Percentiles rank a stretch among this genome's conserved stretches.
These are phyloP conservation scores for Saturnispora gosingensis DNA, from an alignment of 805 yeast species.

Conservation along the genomic window DNA sequence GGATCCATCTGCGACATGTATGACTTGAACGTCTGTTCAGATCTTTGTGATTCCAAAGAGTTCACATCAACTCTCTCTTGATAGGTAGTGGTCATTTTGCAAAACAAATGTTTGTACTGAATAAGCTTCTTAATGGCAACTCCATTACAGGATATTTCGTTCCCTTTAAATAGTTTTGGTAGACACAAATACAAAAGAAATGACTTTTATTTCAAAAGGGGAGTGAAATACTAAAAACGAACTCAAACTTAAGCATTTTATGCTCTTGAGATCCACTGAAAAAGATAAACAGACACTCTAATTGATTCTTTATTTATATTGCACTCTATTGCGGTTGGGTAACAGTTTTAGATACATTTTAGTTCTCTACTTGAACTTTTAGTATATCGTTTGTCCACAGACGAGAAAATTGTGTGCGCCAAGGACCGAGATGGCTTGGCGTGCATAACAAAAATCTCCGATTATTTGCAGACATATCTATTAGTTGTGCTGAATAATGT, in stretches of 20 bases:
- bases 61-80: not conserved
- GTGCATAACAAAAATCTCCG: too few species aligned
- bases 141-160: not conserved
- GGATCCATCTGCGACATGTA: constrained; percentile 1
- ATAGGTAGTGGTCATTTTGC: not conserved
- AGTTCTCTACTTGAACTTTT: too few species aligned
- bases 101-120: not conserved
- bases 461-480: not conserved
- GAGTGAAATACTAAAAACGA: not conserved
- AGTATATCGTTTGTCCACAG: too few species aligned
- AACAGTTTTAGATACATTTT: too few species aligned
- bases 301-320: too few species aligned
- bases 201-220: not conserved
- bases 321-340: too few species aligned
- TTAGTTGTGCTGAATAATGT: not conserved
- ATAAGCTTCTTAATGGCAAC: not conserved
- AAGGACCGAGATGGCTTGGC: not conserved
- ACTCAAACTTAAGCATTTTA: not conserved
- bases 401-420: not conserved
- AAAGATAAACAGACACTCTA: too few species aligned
- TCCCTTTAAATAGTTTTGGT: not conserved
- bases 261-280: not conserved
- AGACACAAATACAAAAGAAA: not conserved
- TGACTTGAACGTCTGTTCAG: constrained; percentile 5
- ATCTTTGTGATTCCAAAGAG: constrained; percentile 5